These are phyloP conservation scores for Aristolochia fimbriata DNA, from an alignment of 164 flowering plant genomes.

Conservation along the genomic window DNA sequence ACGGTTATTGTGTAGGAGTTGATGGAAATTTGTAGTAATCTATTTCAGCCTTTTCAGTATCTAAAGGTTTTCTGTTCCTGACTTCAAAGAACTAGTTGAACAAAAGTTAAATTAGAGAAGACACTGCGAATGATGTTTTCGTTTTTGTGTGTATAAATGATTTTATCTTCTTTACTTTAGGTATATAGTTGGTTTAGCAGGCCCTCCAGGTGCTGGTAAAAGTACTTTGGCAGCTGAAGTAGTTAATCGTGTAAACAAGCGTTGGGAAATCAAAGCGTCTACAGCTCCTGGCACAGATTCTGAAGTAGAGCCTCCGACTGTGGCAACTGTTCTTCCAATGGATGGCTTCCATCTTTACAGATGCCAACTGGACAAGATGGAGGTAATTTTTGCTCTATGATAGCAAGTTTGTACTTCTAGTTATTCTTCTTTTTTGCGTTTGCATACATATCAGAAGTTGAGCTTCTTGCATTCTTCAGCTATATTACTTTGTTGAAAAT, in stretches of 20 bases:
- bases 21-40: background rate
- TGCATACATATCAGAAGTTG: too few species aligned
- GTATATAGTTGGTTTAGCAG: conserved; percentile 78
- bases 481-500: background rate
- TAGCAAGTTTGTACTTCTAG: background rate
- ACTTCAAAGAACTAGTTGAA: background rate
- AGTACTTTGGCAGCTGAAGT: conserved; percentile 77
- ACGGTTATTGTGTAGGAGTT: background rate
- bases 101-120: background rate
- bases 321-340: conserved; percentile 82
- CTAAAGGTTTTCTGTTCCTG: background rate
- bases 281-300: conserved; percentile 30
- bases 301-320: conserved; percentile 42
- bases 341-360: conserved; percentile 98
- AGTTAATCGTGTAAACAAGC: conserved; percentile 47
- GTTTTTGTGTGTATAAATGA: background rate
- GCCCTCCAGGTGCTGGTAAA: conserved; percentile 98
- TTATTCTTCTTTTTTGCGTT: background rate
- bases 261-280: conserved; percentile 57
- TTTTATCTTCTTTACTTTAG: conserved; percentile 21
- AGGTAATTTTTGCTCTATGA: conserved; percentile 30
- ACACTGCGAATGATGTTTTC: background rate
- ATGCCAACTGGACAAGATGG: conserved; percentile 79
- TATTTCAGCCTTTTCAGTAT: background rate
- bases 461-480: too few species aligned